Conservation (phyloP, 768 basidiomycete species). For the Rhodotorula kratochvilovae region DNA sequence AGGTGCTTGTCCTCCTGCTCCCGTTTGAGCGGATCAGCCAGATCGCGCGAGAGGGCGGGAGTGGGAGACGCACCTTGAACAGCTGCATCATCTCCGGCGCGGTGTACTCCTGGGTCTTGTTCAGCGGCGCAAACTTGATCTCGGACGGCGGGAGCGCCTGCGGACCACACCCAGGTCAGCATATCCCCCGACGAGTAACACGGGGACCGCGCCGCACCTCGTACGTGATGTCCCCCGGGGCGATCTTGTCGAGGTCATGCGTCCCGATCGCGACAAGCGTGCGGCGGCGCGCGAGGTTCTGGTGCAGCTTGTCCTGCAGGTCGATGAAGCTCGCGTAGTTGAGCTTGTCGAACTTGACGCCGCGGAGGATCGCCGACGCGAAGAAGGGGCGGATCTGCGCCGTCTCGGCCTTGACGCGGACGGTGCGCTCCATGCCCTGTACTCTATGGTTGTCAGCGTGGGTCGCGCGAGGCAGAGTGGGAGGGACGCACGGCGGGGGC, state of each 20-base stretch:
- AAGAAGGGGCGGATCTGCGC: constrained; percentile 81
- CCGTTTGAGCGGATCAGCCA: neutral
- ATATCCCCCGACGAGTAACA: neutral
- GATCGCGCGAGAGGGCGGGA: constrained; percentile 31
- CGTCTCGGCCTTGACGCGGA: constrained; percentile 71
- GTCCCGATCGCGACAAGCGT: constrained; percentile 95
- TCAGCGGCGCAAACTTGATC: constrained; percentile 86
- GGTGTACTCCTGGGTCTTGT: constrained; percentile 70
- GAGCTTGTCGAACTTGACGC: constrained; percentile 76
- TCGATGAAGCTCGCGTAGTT: constrained; percentile 98
- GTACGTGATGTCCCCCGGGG: constrained; percentile 49
- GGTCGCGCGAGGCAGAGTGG: constrained; percentile 45
- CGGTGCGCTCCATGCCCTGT: constrained; percentile 53
- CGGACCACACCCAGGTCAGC: no score
- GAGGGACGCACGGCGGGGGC: constrained; percentile 49
- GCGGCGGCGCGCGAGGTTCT: constrained; percentile 84
- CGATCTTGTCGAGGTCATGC: constrained; percentile 87
- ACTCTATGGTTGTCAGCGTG: neutral
- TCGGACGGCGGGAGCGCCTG: constrained; percentile 62
- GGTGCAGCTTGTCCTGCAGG: constrained; percentile 97
- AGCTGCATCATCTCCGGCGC: constrained; percentile 87
- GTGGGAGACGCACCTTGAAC: constrained; percentile 66
- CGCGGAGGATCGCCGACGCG: constrained; percentile 82
- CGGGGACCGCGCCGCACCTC: constrained; percentile 11
- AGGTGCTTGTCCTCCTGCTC: constrained; percentile 84